Evolutionary conservation across 208 protist species (phyloP), one percentile per base, ranked within the genome.

Genomic region (Leptomonas pyrrhocoris): DNA sequence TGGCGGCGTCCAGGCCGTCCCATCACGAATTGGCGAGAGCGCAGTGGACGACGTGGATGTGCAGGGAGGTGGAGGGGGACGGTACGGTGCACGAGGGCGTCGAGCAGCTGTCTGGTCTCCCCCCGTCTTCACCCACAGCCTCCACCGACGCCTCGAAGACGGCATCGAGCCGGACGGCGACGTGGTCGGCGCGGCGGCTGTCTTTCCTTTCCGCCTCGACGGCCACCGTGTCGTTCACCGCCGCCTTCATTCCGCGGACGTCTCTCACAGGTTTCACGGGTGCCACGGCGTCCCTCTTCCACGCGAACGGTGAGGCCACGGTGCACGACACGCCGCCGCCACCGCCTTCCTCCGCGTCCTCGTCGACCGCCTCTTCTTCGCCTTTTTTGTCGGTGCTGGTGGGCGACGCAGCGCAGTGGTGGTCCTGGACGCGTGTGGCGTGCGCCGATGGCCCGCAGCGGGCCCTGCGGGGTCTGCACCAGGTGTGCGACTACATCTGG

Each of bases 121-220:
- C n/a, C n/a, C n/a, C n/a, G n/a, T n/a, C n/a, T n/a, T n/a, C n/a
- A n/a, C n/a, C n/a, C n/a, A n/a, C n/a, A n/a, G n/a, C n/a, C n/a
- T n/a, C n/a, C n/a, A n/a, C n/a, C n/a, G n/a, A n/a, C n/a, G n/a
- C n/a, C n/a, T n/a, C n/a, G n/a, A n/a, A n/a, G n/a, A n/a, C n/a
- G n/a, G n/a, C n/a, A n/a, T n/a, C n/a, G n/a, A n/a, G n/a, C n/a
- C n/a, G n/a, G n/a, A n/a, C 68, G 34, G 42, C 42, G 19, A 13
- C 53, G 23, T 68, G 69, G 61, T 18, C 64, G 12, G 57, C 61
- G 4, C 61, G 61, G n/a, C 69, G 69, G 11, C n/a, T 68, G n/a
- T 75, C 69, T 11, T 75, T 75, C 21, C 45, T 75, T 16, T 75
- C 69, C 31, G 68, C 69, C 28, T 75, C 69, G 18, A n/a, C 61